Evolutionary conservation across 2,329 filamentous ascomycete species (phyloP), one percentile per base, ranked within the genome.

Genomic region (Furcasterigmium furcatum): DNA sequence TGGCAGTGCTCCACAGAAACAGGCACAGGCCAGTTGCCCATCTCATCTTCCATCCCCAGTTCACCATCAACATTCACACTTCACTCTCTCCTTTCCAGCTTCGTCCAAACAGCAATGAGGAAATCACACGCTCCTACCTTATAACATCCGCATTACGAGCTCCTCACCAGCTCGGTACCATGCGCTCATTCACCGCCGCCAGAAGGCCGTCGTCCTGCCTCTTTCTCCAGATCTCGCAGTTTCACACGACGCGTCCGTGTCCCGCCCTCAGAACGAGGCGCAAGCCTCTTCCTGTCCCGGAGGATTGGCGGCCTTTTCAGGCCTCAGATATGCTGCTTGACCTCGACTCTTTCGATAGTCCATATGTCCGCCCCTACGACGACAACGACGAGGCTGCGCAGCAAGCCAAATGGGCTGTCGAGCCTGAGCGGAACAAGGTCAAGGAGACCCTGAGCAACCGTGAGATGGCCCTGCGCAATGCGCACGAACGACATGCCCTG

Each of bases 331-430:
- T 73, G 10, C 56, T 79, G 3, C 64, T 81, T 32, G 74, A 81
- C 47, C 72, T 82, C 32, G 77, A 80, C 51, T 71, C 73, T 38
- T 67, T 72, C 48, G 65, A 70, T 18, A 70, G 56, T 50, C 60
- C 55, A 2, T 57, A 64, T 39, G 74, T 79, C 32, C 72, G 75
- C 22, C 55, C 59, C 3, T 71, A 61, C 45, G 60, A 67, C 38
- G 52, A 64, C 4, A 50, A 54, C 5, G 62, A 73, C 38, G 70
- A 71, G 44, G 55, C 51, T n/a, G 50, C 43, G 4, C 59, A 64
- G 48, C 38, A 30, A 32, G 52, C 48, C 16, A 58, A 50, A 45
- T 73, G 65, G 64, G 54, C 41, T 24, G 38, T 48, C 9, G 47
- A 55, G 29, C 54, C 51, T 5, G 55, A 50, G 27, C 52, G 54